Percentiles rank a stretch among this genome's conserved stretches.
phyloP scores from a whole-genome alignment of 345 rosid genomes.

The Anastatica hierochuntica region DNA sequence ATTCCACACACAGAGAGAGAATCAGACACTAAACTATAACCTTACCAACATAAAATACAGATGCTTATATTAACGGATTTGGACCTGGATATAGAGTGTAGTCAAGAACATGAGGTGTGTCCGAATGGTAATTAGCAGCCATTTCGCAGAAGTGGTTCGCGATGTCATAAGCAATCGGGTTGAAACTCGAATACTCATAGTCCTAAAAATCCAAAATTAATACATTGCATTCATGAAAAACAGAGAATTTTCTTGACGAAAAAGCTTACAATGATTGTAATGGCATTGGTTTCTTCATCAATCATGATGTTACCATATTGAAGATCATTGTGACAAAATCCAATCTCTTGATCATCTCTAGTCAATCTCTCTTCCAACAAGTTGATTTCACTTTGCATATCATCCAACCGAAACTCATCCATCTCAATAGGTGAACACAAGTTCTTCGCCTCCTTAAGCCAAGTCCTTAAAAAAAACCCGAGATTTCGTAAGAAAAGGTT shows the following conservation, averaged over 20 bases:
- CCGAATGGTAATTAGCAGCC: constrained; percentile 87
- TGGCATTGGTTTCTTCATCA: constrained; percentile 67
- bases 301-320: constrained; percentile 97
- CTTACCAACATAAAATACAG: neutral
- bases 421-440: constrained; percentile 40
- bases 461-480: constrained; percentile 28
- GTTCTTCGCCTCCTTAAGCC: constrained; percentile 51
- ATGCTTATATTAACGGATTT: neutral
- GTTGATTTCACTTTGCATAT: constrained; percentile 46
- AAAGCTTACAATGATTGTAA: constrained; percentile 69
- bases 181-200: constrained; percentile 84
- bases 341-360: constrained; percentile 38
- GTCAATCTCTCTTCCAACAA: constrained; percentile 47
- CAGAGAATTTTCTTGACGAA: constrained; percentile 9
- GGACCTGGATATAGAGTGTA: constrained; percentile 65
- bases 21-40: neutral
- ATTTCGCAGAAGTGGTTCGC: constrained; percentile 98
- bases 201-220: constrained; percentile 35
- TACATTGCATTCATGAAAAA: neutral
- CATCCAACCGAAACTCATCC: constrained; percentile 43
- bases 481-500: no score
- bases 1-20: constrained; percentile 5
- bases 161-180: constrained; percentile 80
- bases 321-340: constrained; percentile 95
- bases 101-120: constrained; percentile 76